A percentile compares a stretch with the other conserved stretches of the same genome.
These are phyloP conservation scores for Lentinus tigrinus DNA, from an alignment of 768 basidiomycete genomes.

Conservation along the genomic window DNA sequence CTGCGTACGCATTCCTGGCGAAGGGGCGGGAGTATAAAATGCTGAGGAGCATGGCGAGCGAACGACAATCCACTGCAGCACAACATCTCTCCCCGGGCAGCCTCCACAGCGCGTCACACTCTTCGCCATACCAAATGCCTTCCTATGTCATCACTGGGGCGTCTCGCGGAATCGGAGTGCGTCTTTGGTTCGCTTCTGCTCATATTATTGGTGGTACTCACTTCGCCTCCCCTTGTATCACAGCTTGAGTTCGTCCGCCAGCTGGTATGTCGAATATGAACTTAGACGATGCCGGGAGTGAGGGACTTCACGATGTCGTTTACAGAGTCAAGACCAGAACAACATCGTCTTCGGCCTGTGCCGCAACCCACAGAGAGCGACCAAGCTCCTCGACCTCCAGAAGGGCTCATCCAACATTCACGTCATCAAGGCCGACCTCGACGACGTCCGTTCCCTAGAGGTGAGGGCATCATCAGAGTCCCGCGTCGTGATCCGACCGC, in stretches of 20 bases:
- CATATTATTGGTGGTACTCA: background rate
- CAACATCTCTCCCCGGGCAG: background rate
- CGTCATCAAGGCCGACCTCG: conserved; percentile 38
- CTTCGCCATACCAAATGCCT: conserved; percentile 14
- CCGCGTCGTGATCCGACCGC: background rate
- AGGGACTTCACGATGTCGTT: background rate
- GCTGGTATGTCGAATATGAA: conserved; percentile 17
- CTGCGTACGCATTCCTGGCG: background rate
- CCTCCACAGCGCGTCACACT: background rate
- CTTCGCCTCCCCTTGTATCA: background rate
- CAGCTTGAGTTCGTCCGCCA: conserved; percentile 27
- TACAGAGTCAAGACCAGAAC: conserved; percentile 12
- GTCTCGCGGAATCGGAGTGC: conserved; percentile 28
- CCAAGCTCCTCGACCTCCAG: conserved; percentile 12
- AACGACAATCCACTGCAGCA: background rate
- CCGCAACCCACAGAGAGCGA: conserved; percentile 17
- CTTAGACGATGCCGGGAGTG: no score
- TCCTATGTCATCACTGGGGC: conserved; percentile 26
- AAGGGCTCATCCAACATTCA: conserved; percentile 29
- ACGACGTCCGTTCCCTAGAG: conserved; percentile 28
- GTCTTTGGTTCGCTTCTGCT: background rate
- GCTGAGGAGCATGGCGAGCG: background rate
- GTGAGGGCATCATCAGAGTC: conserved; percentile 18
- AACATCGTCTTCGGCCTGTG: conserved; percentile 25
- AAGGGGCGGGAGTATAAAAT: background rate